These are phyloP conservation scores for Linum tenue DNA, from an alignment of 345 rosid genomes.

Conservation along the genomic window DNA sequence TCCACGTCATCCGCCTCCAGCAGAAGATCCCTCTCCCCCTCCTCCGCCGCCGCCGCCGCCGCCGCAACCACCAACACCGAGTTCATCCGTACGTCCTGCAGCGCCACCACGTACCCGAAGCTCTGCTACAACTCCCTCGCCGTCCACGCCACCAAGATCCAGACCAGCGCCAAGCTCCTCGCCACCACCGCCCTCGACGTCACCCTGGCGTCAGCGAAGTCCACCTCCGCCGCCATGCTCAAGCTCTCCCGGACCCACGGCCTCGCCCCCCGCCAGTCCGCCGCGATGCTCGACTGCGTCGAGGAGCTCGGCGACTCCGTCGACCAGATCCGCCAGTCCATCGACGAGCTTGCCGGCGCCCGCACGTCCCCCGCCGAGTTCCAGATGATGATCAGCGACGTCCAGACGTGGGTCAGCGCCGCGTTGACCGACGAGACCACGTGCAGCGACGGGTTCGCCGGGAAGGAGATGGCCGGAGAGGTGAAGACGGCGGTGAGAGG, in stretches of 20 bases:
- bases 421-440: conserved; percentile 6
- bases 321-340: conserved; percentile 17
- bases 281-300: conserved; percentile 30
- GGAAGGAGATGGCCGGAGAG: background rate
- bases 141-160: conserved; percentile 21
- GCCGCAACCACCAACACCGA: conserved; percentile 9
- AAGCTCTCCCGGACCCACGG: conserved; percentile 12
- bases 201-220: conserved; percentile 15
- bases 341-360: conserved; percentile 15
- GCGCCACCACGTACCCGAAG: conserved; percentile 23
- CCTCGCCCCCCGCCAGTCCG: conserved; percentile 19
- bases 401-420: conserved; percentile 10
- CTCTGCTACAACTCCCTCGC: conserved; percentile 34
- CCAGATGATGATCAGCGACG: background rate
- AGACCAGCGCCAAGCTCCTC: conserved; percentile 26
- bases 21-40: background rate
- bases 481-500: background rate
- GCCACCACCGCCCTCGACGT: conserved; percentile 25
- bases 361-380: background rate
- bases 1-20: background rate
- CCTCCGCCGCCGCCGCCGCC: conserved; percentile 3
- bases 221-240: conserved; percentile 17
- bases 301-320: conserved; percentile 22
- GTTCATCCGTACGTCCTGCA: conserved; percentile 28
- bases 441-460: conserved; percentile 8